Percentiles rank a stretch among this genome's conserved stretches.
These are phyloP conservation scores for Hortaea werneckii DNA, from an alignment of 2,329 filamentous ascomycete genomes.

Conservation along the genomic window DNA sequence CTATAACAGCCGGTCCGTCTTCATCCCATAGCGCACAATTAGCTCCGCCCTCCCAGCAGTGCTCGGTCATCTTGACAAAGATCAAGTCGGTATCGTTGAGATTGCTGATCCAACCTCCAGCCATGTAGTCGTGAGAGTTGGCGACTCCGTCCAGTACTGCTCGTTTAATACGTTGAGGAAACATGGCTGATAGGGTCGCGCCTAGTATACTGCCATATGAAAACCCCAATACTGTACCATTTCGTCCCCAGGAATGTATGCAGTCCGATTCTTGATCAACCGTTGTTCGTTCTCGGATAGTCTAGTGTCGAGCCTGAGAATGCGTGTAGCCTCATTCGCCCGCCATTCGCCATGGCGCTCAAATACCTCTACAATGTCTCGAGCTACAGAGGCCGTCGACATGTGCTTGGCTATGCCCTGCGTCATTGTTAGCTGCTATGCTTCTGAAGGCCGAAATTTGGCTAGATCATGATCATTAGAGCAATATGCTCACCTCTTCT, in stretches of 20 bases:
- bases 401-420: conserved; percentile 30
- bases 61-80: conserved; percentile 43
- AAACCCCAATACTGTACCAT: conserved; percentile 30
- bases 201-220: conserved; percentile 40
- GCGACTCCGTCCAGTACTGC: conserved; percentile 35
- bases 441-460: too few species aligned
- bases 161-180: conserved; percentile 32
- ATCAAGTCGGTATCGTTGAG: conserved; percentile 46
- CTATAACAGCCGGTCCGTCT: conserved; percentile 27
- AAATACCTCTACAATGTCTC: conserved; percentile 39
- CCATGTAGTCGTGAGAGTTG: conserved; percentile 38
- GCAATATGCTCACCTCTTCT: conserved; percentile 1
- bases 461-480: too few species aligned
- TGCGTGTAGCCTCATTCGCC: conserved; percentile 17
- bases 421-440: neutral
- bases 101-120: conserved; percentile 38
- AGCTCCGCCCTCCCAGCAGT: conserved; percentile 42
- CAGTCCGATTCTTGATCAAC: conserved; percentile 5
- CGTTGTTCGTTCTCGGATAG: neutral
- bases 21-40: conserved; percentile 33
- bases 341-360: conserved; percentile 30
- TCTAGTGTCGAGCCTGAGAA: neutral
- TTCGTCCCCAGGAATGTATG: conserved; percentile 19
- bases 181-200: conserved; percentile 35
- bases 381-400: conserved; percentile 36